Conservation (phyloP, 2,329 filamentous ascomycete genomes). For the Ceratocystis smalleyi region DNA sequence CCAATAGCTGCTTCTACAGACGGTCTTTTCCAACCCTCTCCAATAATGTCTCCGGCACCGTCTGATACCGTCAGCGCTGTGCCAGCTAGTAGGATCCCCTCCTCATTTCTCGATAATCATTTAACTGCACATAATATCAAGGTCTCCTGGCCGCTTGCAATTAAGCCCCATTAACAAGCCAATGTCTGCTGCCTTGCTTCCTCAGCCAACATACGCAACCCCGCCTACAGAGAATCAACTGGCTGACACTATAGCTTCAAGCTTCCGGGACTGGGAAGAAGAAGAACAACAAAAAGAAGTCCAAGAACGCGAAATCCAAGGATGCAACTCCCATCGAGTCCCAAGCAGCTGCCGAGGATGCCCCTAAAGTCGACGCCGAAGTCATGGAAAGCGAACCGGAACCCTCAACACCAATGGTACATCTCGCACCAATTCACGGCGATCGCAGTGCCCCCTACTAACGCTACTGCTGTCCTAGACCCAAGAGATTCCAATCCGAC, state of each 20-base stretch:
- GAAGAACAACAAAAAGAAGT: constrained; percentile 46
- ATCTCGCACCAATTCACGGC: not conserved
- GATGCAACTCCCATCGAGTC: constrained; percentile 19
- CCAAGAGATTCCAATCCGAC: constrained; percentile 14
- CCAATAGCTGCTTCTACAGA: not conserved
- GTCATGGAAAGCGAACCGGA: constrained; percentile 5
- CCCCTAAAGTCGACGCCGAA: constrained; percentile 22
- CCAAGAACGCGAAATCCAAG: constrained; percentile 36
- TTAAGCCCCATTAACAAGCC: not conserved
- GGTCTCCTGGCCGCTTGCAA: not conserved
- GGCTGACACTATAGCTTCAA: constrained; percentile 18
- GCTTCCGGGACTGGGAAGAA: constrained; percentile 31
- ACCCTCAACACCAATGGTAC: constrained; percentile 11
- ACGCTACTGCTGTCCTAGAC: constrained; percentile 24
- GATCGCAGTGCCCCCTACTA: constrained; percentile 23
- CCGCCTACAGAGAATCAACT: not conserved
- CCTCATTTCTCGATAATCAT: not conserved
- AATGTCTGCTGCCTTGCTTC: not conserved
- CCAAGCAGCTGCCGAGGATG: not conserved
- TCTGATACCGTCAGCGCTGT: constrained; percentile 11
- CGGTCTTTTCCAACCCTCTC: not conserved
- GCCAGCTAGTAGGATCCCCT: constrained; percentile 10
- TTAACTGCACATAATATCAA: not conserved
- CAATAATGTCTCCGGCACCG: constrained; percentile 11
- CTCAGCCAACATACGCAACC: not conserved